A percentile compares a stretch with the other conserved stretches of the same genome.
These are phyloP conservation scores for Cyclanthera cordifolia DNA, from an alignment of 306 rosid species.

Conservation along the genomic window DNA sequence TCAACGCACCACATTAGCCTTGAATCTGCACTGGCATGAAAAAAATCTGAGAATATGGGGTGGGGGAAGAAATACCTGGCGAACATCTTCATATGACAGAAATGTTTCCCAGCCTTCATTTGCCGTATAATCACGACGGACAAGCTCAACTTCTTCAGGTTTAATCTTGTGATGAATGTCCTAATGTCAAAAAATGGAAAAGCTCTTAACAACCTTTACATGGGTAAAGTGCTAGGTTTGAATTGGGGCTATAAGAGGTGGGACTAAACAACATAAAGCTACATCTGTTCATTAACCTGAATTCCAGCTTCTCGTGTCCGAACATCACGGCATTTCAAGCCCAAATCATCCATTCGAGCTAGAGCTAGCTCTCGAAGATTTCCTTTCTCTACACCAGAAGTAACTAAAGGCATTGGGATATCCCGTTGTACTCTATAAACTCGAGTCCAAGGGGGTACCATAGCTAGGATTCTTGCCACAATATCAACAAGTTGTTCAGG, in stretches of 20 bases:
- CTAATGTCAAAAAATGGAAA: conserved; percentile 25
- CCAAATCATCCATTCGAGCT: conserved; percentile 96
- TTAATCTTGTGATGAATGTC: conserved; percentile 88
- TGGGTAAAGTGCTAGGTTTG: background rate
- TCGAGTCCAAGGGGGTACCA: conserved; percentile 99
- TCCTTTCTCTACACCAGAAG: conserved; percentile 98
- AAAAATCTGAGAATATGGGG: background rate
- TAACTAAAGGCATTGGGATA: conserved; percentile 96
- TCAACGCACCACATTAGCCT: background rate
- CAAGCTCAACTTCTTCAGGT: conserved; percentile 94
- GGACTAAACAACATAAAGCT: background rate
- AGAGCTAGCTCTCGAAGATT: conserved; percentile 86
- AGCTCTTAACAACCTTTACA: background rate
- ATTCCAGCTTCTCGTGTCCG: conserved; percentile 97
- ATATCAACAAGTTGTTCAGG: conserved; percentile 99
- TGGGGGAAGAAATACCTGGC: conserved; percentile 43
- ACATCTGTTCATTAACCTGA: conserved; percentile 40
- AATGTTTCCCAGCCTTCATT: conserved; percentile 99
- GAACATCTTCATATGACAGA: conserved; percentile 81
- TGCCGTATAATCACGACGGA: conserved; percentile 83
- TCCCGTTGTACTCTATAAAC: conserved; percentile 98
- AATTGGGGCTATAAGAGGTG: background rate
- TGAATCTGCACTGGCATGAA: background rate
- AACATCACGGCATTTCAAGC: conserved; percentile 93
- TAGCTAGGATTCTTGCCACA: conserved; percentile 77